A percentile compares a stretch with the other conserved stretches of the same genome.
phyloP scores from a whole-genome alignment of 345 rosid species.

The Rhizophora mangle region DNA sequence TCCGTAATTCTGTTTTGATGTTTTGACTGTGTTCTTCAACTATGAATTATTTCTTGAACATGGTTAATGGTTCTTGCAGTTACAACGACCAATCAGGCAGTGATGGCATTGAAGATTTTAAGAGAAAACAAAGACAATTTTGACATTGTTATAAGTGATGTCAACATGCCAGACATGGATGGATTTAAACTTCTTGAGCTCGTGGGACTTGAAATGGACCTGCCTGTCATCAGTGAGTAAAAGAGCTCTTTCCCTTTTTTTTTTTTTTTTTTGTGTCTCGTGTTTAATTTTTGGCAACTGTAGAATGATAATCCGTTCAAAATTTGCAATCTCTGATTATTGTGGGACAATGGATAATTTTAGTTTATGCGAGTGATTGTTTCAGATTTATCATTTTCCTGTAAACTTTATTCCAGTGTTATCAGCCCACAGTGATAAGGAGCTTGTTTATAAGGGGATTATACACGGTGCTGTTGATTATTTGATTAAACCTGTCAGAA shows the following conservation, averaged over 20 bases:
- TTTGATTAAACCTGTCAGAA: constrained; percentile 75
- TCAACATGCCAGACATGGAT: constrained; percentile 78
- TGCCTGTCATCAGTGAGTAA: constrained; percentile 75
- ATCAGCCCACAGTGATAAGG: constrained; percentile 72
- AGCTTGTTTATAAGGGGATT: constrained; percentile 83
- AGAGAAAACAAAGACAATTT: constrained; percentile 52
- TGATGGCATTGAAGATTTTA: constrained; percentile 49
- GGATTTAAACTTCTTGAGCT: constrained; percentile 82
- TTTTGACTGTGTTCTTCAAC: background rate
- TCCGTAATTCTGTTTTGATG: background rate
- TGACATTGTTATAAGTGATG: constrained; percentile 76
- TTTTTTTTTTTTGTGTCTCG: background rate
- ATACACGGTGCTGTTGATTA: constrained; percentile 90
- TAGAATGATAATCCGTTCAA: constrained; percentile 4
- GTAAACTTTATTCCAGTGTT: constrained; percentile 53
- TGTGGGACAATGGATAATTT: background rate
- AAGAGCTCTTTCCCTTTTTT: background rate
- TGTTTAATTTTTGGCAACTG: background rate
- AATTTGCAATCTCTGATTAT: constrained; percentile 1
- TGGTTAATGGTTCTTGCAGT: constrained; percentile 38
- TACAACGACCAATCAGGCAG: constrained; percentile 55
- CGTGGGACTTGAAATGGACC: constrained; percentile 83
- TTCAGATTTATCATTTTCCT: constrained; percentile 4
- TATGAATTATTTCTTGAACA: constrained; percentile 6
- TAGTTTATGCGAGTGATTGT: background rate